These are phyloP conservation scores for Mycosarcoma mackinlayi DNA, from an alignment of 1,284 basidiomycete species.

Conservation along the genomic window DNA sequence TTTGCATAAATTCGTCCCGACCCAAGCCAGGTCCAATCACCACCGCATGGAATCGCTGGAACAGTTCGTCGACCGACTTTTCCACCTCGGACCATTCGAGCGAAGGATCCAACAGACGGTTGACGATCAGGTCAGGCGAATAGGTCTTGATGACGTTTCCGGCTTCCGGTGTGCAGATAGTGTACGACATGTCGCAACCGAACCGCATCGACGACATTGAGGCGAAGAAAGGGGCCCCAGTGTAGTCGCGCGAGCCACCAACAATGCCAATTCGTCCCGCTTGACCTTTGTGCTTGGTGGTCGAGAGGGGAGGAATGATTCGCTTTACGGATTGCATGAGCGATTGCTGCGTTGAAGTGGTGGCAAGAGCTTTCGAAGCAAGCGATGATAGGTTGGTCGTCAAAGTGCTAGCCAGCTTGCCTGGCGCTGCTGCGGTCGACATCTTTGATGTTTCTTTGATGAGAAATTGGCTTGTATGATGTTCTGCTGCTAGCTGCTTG, in stretches of 20 bases:
- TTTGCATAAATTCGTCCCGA: slow-evolving; percentile 88
- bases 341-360: slow-evolving; percentile 12
- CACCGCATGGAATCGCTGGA: slow-evolving; percentile 88
- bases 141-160: slow-evolving; percentile 94
- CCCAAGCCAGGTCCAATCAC: slow-evolving; percentile 85
- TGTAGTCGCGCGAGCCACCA: slow-evolving; percentile 92
- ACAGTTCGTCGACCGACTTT: slow-evolving; percentile 75
- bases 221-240: slow-evolving; percentile 88
- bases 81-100: slow-evolving; percentile 69
- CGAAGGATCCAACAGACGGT: slow-evolving; percentile 78
- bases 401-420: slow-evolving; percentile 16
- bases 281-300: slow-evolving; percentile 92
- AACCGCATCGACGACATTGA: slow-evolving; percentile 55
- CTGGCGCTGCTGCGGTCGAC: slow-evolving; percentile 21
- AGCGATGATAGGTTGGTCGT: slow-evolving; percentile 18
- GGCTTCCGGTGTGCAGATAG: slow-evolving; percentile 89
- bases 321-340: slow-evolving; percentile 72
- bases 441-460: no score
- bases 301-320: slow-evolving; percentile 84
- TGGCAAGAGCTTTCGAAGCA: slow-evolving; percentile 6
- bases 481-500: no score
- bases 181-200: slow-evolving; percentile 93
- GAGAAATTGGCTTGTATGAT: no score
- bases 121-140: slow-evolving; percentile 92
- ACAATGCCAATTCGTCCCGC: slow-evolving; percentile 94